Conservation (phyloP, 305 asterid genomes). For the Fraxinus velutina region DNA sequence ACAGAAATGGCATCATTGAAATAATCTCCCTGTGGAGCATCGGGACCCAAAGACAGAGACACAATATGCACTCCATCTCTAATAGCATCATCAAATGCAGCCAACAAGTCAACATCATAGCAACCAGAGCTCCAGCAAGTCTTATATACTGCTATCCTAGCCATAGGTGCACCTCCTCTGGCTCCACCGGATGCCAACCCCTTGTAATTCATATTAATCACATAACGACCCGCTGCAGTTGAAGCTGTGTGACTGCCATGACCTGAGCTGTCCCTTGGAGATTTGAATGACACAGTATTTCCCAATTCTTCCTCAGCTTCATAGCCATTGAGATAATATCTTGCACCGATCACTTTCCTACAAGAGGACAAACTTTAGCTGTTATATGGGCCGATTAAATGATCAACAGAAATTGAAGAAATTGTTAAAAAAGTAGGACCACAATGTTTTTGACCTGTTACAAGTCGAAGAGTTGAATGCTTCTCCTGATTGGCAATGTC, state of each 20-base stretch:
- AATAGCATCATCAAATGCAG: constrained; percentile 93
- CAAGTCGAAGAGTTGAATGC: constrained; percentile 74
- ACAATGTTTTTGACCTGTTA: constrained; percentile 58
- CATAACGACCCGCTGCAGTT: constrained; percentile 87
- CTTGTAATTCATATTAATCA: constrained; percentile 63
- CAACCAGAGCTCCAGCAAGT: constrained; percentile 87
- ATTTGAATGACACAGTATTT: constrained; percentile 43
- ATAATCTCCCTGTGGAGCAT: constrained; percentile 69
- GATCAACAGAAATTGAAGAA: neutral
- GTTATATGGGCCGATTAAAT: neutral
- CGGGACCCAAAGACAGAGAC: constrained; percentile 78
- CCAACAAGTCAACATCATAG: constrained; percentile 82
- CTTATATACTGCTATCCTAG: constrained; percentile 85
- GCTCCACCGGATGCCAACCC: constrained; percentile 87
- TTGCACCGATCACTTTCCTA: constrained; percentile 92
- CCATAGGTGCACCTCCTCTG: constrained; percentile 90
- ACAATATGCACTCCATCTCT: constrained; percentile 78
- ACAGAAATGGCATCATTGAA: constrained; percentile 79
- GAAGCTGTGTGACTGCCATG: constrained; percentile 96
- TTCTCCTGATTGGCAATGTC: constrained; percentile 81
- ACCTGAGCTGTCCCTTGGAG: constrained; percentile 81
- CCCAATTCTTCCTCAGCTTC: constrained; percentile 60
- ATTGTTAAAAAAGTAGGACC: constrained; percentile 12
- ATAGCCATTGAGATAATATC: constrained; percentile 76
- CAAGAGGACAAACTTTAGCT: constrained; percentile 15